Percentiles rank a stretch among this genome's conserved stretches.
phyloP scores from a whole-genome alignment of 1,284 basidiomycete species.

The Xerocomus cyaneibrunnescens region DNA sequence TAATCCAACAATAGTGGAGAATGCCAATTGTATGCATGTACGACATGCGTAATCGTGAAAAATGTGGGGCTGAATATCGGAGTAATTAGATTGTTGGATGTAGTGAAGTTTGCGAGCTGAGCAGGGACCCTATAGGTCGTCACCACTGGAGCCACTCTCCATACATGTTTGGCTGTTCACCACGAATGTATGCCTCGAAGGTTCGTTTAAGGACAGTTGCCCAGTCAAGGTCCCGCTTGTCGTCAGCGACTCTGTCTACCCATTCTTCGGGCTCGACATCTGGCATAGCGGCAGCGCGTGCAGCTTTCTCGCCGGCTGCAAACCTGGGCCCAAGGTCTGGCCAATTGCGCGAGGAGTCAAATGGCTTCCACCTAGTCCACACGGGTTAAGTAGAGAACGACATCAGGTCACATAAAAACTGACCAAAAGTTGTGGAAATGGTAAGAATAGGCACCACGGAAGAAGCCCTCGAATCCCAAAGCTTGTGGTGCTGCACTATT shows the following conservation, averaged over 20 bases:
- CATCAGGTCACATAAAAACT: slow-evolving; percentile 12
- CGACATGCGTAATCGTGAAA: slow-evolving; percentile 29
- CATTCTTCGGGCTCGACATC: slow-evolving; percentile 37
- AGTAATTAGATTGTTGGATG: slow-evolving; percentile 31
- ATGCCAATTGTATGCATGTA: slow-evolving; percentile 30
- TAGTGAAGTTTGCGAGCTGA: slow-evolving; percentile 8
- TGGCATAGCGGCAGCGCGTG: slow-evolving; percentile 42
- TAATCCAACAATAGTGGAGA: slow-evolving; percentile 35
- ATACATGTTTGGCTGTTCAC: slow-evolving; percentile 89
- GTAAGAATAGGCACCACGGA: slow-evolving; percentile 82
- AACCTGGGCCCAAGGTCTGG: slow-evolving; percentile 88
- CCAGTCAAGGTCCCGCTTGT: slow-evolving; percentile 85
- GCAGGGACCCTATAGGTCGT: slow-evolving; percentile 15
- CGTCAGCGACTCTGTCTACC: slow-evolving; percentile 43
- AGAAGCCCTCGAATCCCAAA: slow-evolving; percentile 83
- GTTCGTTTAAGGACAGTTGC: slow-evolving; percentile 88
- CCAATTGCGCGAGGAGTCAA: slow-evolving; percentile 86
- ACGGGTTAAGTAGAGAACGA: not conserved
- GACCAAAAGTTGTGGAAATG: slow-evolving; percentile 87
- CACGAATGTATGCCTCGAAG: slow-evolving; percentile 85
- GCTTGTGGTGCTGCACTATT: slow-evolving; percentile 72
- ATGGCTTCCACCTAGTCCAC: slow-evolving; percentile 82
- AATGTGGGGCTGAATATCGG: slow-evolving; percentile 29
- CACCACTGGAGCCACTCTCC: slow-evolving; percentile 81
- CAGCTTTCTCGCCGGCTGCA: slow-evolving; percentile 64